Evolutionary conservation across 2,329 filamentous ascomycete genomes (phyloP).

Genomic region (Xylariaceae sp.): DNA sequence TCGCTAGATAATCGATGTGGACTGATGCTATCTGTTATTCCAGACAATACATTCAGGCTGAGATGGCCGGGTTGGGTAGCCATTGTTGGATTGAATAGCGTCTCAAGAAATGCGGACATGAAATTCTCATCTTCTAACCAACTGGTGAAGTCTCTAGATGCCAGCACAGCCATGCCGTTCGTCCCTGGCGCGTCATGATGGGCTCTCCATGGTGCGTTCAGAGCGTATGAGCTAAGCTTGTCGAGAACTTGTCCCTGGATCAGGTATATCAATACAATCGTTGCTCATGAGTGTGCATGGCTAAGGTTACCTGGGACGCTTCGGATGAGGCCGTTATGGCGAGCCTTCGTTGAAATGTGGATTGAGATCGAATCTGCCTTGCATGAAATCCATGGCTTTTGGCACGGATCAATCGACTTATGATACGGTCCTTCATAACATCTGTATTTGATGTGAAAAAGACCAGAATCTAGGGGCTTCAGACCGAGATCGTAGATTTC

Average conservation of each 20-base stretch:
- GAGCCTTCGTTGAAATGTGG: slow-evolving; percentile 18
- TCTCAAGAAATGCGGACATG: slow-evolving; percentile 35
- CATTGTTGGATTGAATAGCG: slow-evolving; percentile 19
- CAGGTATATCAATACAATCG: slow-evolving; percentile 9
- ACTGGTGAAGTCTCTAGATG: slow-evolving; percentile 45
- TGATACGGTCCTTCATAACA: slow-evolving; percentile 25
- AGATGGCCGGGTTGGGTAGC: background rate
- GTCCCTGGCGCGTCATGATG: slow-evolving; percentile 13
- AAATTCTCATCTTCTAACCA: slow-evolving; percentile 45
- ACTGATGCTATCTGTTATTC: slow-evolving; percentile 53
- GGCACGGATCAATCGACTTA: slow-evolving; percentile 10
- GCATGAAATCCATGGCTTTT: background rate
- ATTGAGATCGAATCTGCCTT: slow-evolving; percentile 7
- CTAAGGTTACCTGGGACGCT: slow-evolving; percentile 26
- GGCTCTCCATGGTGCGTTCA: background rate
- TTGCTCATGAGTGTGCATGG: background rate
- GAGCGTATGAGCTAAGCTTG: slow-evolving; percentile 3
- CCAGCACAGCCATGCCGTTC: slow-evolving; percentile 47
- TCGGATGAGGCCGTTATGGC: slow-evolving; percentile 23
- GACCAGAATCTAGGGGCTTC: background rate
- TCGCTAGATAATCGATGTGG: slow-evolving; percentile 33
- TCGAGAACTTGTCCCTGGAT: slow-evolving; percentile 14
- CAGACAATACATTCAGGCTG: slow-evolving; percentile 47
- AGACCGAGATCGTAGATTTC: no score
- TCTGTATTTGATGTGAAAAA: slow-evolving; percentile 6